These are phyloP conservation scores for Claviceps quebecensis DNA, from an alignment of 2,329 filamentous ascomycete genomes.

Conservation along the genomic window DNA sequence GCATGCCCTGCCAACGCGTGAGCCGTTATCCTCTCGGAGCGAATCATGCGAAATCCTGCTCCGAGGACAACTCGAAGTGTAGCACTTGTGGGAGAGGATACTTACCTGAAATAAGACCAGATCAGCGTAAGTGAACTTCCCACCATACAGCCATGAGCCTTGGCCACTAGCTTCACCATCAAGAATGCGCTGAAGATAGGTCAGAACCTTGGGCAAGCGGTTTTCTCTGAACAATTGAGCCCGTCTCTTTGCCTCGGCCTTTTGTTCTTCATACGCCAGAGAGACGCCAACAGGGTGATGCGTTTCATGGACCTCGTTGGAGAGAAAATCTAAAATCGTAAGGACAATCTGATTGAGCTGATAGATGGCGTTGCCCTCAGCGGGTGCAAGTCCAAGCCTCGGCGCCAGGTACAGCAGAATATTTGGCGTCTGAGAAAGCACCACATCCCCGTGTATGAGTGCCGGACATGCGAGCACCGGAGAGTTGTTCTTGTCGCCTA, in stretches of 20 bases:
- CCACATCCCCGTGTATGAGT: slow-evolving; percentile 45
- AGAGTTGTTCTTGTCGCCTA: slow-evolving; percentile 42
- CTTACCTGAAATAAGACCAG: slow-evolving; percentile 58
- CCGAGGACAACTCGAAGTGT: no score
- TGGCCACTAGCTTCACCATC: slow-evolving; percentile 38
- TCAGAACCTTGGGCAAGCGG: slow-evolving; percentile 58
- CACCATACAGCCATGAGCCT: slow-evolving; percentile 52
- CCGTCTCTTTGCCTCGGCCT: slow-evolving; percentile 45
- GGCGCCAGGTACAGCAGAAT: slow-evolving; percentile 59
- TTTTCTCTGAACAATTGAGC: slow-evolving; percentile 43
- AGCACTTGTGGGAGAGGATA: neutral
- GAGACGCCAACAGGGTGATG: slow-evolving; percentile 54
- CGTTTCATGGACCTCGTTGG: slow-evolving; percentile 59
- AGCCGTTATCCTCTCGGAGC: neutral
- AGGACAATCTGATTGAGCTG: slow-evolving; percentile 49
- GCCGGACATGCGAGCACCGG: slow-evolving; percentile 54
- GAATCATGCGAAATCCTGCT: no score
- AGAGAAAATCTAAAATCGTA: slow-evolving; percentile 57
- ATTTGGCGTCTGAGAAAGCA: slow-evolving; percentile 56
- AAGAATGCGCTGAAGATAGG: slow-evolving; percentile 55
- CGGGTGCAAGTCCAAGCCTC: slow-evolving; percentile 39
- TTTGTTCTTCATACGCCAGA: slow-evolving; percentile 64
- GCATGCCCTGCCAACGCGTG: slow-evolving; percentile 26
- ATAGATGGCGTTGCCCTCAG: slow-evolving; percentile 30
- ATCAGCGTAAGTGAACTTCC: slow-evolving; percentile 55